Percentiles rank a stretch among this genome's conserved stretches.
phyloP scores from a whole-genome alignment of 2,329 filamentous ascomycete genomes.

The Fusarium beomiforme region DNA sequence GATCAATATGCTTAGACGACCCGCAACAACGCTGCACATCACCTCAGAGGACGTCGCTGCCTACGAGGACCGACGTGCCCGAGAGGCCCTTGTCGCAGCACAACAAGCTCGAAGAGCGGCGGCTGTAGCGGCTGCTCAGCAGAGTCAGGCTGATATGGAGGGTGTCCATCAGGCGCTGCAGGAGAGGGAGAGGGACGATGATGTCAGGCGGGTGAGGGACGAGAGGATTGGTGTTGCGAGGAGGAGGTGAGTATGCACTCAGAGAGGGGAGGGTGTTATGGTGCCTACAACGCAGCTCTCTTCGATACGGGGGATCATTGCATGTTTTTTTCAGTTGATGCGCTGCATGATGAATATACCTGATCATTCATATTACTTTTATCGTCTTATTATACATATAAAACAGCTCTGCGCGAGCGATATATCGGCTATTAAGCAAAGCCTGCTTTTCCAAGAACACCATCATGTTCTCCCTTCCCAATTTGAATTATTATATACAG shows the following conservation, averaged over 20 bases:
- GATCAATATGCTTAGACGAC: slow-evolving; percentile 69
- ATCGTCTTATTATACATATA: slow-evolving; percentile 22
- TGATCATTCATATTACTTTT: slow-evolving; percentile 23
- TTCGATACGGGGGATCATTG: neutral
- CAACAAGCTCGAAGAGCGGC: slow-evolving; percentile 46
- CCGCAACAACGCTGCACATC: slow-evolving; percentile 73
- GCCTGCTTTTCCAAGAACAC: slow-evolving; percentile 3
- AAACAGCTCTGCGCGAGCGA: slow-evolving; percentile 28
- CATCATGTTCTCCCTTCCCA: neutral
- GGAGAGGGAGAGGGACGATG: slow-evolving; percentile 42
- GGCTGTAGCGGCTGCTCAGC: slow-evolving; percentile 35
- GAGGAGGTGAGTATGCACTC: slow-evolving; percentile 35
- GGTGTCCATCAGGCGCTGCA: slow-evolving; percentile 42
- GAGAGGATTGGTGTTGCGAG: slow-evolving; percentile 52
- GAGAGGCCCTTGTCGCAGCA: slow-evolving; percentile 50
- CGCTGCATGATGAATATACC: neutral
- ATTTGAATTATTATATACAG: slow-evolving; percentile 17
- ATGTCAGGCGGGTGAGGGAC: slow-evolving; percentile 47
- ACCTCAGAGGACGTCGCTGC: slow-evolving; percentile 76
- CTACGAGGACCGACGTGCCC: slow-evolving; percentile 71
- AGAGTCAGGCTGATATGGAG: slow-evolving; percentile 41
- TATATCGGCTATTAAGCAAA: slow-evolving; percentile 12
- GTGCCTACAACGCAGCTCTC: neutral
- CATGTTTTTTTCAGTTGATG: neutral
- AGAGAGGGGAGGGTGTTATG: neutral